Evolutionary conservation across 2,329 filamentous ascomycete genomes (phyloP).

Genomic region (Alternaria panax): DNA sequence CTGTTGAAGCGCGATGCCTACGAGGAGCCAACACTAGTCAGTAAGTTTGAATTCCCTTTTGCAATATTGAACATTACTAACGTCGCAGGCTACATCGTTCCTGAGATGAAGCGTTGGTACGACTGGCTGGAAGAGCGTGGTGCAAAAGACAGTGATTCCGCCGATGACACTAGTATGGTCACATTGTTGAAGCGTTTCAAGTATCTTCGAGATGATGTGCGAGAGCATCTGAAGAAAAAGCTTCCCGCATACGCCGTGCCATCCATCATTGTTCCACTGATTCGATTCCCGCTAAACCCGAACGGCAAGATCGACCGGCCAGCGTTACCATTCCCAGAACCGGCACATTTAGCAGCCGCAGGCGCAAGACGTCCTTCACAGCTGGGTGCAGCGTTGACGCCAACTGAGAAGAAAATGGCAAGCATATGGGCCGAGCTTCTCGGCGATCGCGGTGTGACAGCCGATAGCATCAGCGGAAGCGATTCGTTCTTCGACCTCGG

Average conservation of each 20-base stretch:
- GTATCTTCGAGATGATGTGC: slow-evolving; percentile 64
- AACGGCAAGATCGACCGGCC: slow-evolving; percentile 79
- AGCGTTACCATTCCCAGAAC: slow-evolving; percentile 80
- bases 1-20: slow-evolving; percentile 82
- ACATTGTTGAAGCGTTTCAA: slow-evolving; percentile 67
- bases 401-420: slow-evolving; percentile 73
- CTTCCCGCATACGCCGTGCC: slow-evolving; percentile 80
- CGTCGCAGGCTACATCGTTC: slow-evolving; percentile 73
- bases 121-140: slow-evolving; percentile 65
- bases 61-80: slow-evolving; percentile 3
- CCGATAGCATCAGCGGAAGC: slow-evolving; percentile 70
- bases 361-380: slow-evolving; percentile 56
- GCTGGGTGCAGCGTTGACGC: slow-evolving; percentile 56
- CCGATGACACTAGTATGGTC: slow-evolving; percentile 60
- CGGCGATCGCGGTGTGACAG: slow-evolving; percentile 63
- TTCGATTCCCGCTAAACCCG: slow-evolving; percentile 72
- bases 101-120: slow-evolving; percentile 77
- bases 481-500: slow-evolving; percentile 80
- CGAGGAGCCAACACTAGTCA: slow-evolving; percentile 86
- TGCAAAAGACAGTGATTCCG: slow-evolving; percentile 46
- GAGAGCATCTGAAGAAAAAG: slow-evolving; percentile 74
- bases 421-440: slow-evolving; percentile 78
- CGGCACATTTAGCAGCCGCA: slow-evolving; percentile 68
- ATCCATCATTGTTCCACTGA: slow-evolving; percentile 74
- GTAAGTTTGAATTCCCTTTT: slow-evolving; percentile 44